A percentile compares a stretch with the other conserved stretches of the same genome.
phyloP scores from a whole-genome alignment of 805 yeast species.

The Starmerella scarabaei region DNA sequence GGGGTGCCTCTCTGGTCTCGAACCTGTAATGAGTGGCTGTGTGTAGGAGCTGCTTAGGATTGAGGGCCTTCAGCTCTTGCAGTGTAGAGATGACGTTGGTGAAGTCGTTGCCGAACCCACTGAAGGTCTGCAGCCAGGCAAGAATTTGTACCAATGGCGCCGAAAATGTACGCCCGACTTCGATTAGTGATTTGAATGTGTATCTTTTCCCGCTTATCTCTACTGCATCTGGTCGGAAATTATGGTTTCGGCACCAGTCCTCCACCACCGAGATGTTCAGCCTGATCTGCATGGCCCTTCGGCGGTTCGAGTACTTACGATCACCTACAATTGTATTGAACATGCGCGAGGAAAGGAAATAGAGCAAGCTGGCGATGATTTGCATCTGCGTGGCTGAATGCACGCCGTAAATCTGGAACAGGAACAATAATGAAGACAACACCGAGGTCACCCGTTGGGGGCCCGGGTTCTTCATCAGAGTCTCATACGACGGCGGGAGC shows the following conservation, averaged over 20 bases:
- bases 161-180: constrained; percentile 53
- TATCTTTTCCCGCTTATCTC: constrained; percentile 21
- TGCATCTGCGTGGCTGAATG: constrained; percentile 69
- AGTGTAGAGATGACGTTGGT: constrained; percentile 30
- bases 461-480: constrained; percentile 73
- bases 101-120: constrained; percentile 46
- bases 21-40: constrained; percentile 65
- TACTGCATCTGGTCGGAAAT: constrained; percentile 34
- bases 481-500: constrained; percentile 65
- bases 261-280: constrained; percentile 75
- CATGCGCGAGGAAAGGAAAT: constrained; percentile 58
- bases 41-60: constrained; percentile 57
- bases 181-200: constrained; percentile 45
- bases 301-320: constrained; percentile 60
- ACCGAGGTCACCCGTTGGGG: constrained; percentile 78
- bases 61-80: constrained; percentile 51
- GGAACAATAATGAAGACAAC: constrained; percentile 76
- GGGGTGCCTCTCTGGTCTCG: constrained; percentile 65
- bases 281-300: constrained; percentile 79
- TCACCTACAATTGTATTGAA: constrained; percentile 56
- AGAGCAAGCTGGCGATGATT: constrained; percentile 61
- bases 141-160: constrained; percentile 64
- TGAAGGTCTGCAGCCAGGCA: constrained; percentile 83
- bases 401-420: constrained; percentile 66
- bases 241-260: constrained; percentile 79